Evolutionary conservation across 257 asterid genomes (phyloP).

Genomic region (Echium plantagineum): DNA sequence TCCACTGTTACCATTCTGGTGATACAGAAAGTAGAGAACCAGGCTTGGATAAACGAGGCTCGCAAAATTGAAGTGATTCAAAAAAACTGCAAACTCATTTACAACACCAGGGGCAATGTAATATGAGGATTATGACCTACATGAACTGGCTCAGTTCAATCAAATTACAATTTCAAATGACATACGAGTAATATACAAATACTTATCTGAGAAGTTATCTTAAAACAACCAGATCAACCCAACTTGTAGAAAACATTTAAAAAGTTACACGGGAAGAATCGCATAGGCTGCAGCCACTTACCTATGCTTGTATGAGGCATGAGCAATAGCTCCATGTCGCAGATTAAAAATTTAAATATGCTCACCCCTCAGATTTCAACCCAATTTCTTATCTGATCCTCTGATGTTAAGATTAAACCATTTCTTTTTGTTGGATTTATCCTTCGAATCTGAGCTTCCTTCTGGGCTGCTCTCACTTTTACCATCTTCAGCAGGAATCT

Average conservation of each 20-base stretch:
- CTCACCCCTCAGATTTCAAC: not conserved
- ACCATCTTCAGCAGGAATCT: constrained; percentile 42
- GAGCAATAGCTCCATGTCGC: not conserved
- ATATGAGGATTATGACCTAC: constrained; percentile 11
- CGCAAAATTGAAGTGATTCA: not conserved
- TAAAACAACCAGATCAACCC: constrained; percentile 10
- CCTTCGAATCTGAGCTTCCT: constrained; percentile 85
- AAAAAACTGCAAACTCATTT: not conserved
- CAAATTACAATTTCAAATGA: constrained; percentile 1
- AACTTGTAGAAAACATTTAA: constrained; percentile 12
- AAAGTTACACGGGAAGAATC: constrained; percentile 15
- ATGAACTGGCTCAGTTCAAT: constrained; percentile 12
- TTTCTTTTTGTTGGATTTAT: constrained; percentile 64
- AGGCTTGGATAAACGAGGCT: not conserved
- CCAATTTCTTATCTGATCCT: constrained; percentile 63
- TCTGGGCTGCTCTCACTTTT: constrained; percentile 61
- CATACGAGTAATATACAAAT: not conserved
- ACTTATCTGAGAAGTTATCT: not conserved
- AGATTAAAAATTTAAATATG: not conserved
- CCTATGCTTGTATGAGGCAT: not conserved
- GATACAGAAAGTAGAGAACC: too few relatives aligned
- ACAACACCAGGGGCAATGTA: not conserved
- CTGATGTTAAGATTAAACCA: constrained; percentile 85
- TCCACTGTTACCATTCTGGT: too few relatives aligned
- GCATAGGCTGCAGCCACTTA: constrained; percentile 12